Base-by-base conservation (phyloP, 306 rosid genomes). In the Trifolium dubium region DNA sequence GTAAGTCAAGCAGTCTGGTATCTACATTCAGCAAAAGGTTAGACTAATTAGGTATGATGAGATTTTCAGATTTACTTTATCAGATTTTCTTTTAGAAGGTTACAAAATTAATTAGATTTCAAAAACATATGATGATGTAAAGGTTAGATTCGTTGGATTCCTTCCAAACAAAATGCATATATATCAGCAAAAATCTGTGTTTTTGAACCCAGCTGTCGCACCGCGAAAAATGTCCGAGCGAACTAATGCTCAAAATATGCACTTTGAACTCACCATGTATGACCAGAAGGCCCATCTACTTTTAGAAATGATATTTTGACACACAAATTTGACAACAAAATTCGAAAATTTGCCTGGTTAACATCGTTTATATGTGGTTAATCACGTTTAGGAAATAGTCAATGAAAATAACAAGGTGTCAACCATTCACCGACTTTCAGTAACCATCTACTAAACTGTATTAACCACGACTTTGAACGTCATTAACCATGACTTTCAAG, bases 1-100 rank as follows among this genome's bases (percentile, higher is more conserved):
- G 86, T 86, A 83, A 18, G 98, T 82, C 77, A 93, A 67, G 84
- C 88, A 86, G 59, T 88, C 86, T 2, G 98, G 97, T 74, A 91
- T 88, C 98, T 93, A 47, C 88, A 81, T 34, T 13, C 56, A 70
- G 43, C 18, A 51, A 50, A 58, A 55, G 6, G 58, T 19, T 28
- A 44, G 59, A 64, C 56, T 47, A 66, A 64, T 34, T 62, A 77
- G 72, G 49, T 75, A 79, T 8, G 40, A 54, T 8, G 13, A 75
- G n/a, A n/a, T n/a, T n/a, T 39, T 13, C 61, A 19, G 17, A 19
- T 32, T 13, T 39, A 30, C 12, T 58, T 46, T n/a, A 18, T 75
- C 67, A 40, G 55, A 32, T 55, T 69, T 50, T 55, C 2, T 30
- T 29, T 14, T 10, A 67, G 49, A 54, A 29, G 32, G 41, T 43